phyloP scores from a whole-genome alignment of 2,329 filamentous ascomycete genomes.

The Curvularia hawaiiensis region DNA sequence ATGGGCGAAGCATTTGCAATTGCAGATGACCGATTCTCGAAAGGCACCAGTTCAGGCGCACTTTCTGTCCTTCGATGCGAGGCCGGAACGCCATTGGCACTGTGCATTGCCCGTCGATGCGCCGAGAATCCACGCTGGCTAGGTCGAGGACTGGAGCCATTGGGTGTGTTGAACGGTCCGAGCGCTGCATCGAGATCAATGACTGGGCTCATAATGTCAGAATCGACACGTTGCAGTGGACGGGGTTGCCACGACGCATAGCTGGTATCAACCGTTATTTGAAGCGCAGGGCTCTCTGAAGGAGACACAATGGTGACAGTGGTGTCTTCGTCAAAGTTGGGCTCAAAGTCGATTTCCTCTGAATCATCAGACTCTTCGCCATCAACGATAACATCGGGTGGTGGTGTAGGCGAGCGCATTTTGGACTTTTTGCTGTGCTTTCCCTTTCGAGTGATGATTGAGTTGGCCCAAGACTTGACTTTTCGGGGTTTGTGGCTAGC shows the following conservation, averaged over 20 bases:
- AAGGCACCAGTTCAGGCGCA: slow-evolving; percentile 77
- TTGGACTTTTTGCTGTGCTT: slow-evolving; percentile 57
- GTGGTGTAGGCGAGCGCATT: slow-evolving; percentile 38
- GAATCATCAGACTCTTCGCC: slow-evolving; percentile 42
- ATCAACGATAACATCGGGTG: slow-evolving; percentile 33
- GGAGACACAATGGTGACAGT: slow-evolving; percentile 50
- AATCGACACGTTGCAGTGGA: slow-evolving; percentile 45
- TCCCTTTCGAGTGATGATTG: slow-evolving; percentile 67
- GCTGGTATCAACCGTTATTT: slow-evolving; percentile 40
- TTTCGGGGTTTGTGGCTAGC: slow-evolving; percentile 63
- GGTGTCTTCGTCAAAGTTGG: slow-evolving; percentile 50
- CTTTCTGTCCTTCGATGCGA: slow-evolving; percentile 81
- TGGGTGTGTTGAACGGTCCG: slow-evolving; percentile 86
- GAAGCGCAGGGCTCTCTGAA: slow-evolving; percentile 27
- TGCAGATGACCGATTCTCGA: slow-evolving; percentile 60
- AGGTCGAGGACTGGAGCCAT: slow-evolving; percentile 67
- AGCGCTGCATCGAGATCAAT: slow-evolving; percentile 95
- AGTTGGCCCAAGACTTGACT: slow-evolving; percentile 74
- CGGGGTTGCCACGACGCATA: slow-evolving; percentile 47
- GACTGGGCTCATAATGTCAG: slow-evolving; percentile 75
- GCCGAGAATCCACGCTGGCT: slow-evolving; percentile 44
- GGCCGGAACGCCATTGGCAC: slow-evolving; percentile 75
- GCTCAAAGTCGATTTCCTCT: slow-evolving; percentile 46
- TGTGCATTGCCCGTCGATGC: slow-evolving; percentile 73
- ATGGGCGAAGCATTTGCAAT: slow-evolving; percentile 72